These are phyloP conservation scores for Vigna nakashimae DNA, from an alignment of 306 rosid genomes.

Conservation along the genomic window DNA sequence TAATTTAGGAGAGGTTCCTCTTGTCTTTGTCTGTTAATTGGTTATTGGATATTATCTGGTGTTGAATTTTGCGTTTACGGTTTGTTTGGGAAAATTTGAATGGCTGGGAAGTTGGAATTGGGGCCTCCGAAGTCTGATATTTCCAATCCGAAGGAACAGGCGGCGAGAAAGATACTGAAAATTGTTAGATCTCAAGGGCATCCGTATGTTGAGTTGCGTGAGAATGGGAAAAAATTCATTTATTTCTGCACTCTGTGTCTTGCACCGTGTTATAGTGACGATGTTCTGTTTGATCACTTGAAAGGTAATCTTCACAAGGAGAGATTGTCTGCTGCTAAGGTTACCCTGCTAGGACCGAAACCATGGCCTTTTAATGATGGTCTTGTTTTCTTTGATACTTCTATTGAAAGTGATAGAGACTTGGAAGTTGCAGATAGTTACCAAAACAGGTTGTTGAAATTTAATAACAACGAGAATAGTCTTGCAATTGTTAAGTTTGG, in stretches of 20 bases:
- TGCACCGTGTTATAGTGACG: slow-evolving; percentile 77
- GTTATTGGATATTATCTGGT: slow-evolving; percentile 34
- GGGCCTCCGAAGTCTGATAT: slow-evolving; percentile 54
- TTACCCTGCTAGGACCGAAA: slow-evolving; percentile 74
- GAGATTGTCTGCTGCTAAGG: slow-evolving; percentile 71
- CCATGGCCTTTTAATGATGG: slow-evolving; percentile 98
- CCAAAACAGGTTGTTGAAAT: slow-evolving; percentile 55
- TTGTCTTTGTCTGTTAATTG: slow-evolving; percentile 23
- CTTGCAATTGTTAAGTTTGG: slow-evolving; percentile 74
- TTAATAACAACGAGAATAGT: slow-evolving; percentile 36
- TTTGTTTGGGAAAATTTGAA: slow-evolving; percentile 50
- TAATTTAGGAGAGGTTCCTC: slow-evolving; percentile 38
- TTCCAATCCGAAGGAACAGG: slow-evolving; percentile 64
- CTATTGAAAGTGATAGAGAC: slow-evolving; percentile 51
- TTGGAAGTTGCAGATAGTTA: slow-evolving; percentile 40
- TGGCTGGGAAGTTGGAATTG: slow-evolving; percentile 70
- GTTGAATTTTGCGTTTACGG: slow-evolving; percentile 40
- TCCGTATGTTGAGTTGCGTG: slow-evolving; percentile 80
- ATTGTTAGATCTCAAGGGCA: slow-evolving; percentile 87
- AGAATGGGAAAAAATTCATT: slow-evolving; percentile 74
- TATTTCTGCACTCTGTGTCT: slow-evolving; percentile 87
- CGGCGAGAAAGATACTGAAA: slow-evolving; percentile 71
- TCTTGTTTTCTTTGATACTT: slow-evolving; percentile 72
- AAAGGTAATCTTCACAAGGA: slow-evolving; percentile 78
- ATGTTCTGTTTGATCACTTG: slow-evolving; percentile 77